Evolutionary conservation across 2,329 filamentous ascomycete species (phyloP), one percentile per base, ranked within the genome.

Genomic region (Aspergillus sp.): DNA sequence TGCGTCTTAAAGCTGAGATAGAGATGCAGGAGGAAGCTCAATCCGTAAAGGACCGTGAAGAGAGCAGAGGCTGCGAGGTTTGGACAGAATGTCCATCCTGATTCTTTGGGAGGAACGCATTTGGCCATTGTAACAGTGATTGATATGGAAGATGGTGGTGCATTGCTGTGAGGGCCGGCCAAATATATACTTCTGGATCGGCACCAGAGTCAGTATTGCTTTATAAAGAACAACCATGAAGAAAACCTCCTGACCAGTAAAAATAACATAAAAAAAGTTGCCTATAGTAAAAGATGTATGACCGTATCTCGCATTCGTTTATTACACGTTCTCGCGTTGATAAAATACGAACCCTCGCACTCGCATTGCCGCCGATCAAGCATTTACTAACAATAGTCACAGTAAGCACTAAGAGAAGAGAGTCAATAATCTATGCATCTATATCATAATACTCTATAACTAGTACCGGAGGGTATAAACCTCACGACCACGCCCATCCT

Each of bases 381-480:
- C 4, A 6, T 37, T 14, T 14, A 37, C 15, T 37, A 37, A 37
- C 1, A 31, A 31, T 11, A 31, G 27, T 21, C 21, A 21, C 21
- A 31, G 27, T 31, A 31, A 31, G 27, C 27, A 31, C 27, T 31
- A 11, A 31, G 27, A 9, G 2, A 31, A 31, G 27, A 31, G 3
- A 31, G 9, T 11, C 27, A 9, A 11, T 12, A 31, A 31, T 31
- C 27, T 31, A 31, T 31, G 27, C 27, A 11, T 31, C 27, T 31
- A 31, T 31, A 31, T 31, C 27, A 31, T 31, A 11, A 25, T 25
- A 6, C 23, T 31, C 27, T 27, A 9, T 33, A 41, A 35, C 53
- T 60, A 69, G 35, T 59, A 62, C 59, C 61, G 66, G 8, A 74
- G 31, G 40, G 68, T 72, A 60, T 70, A 74, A 25, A 73, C 68